Evolutionary conservation across 306 rosid species (phyloP).

Genomic region (Cucumis sativus): Cucumber_9930_V3 NC_026655.2:17133501-17134000

Average conservation of each 20-base stretch:
- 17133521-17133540: constrained; percentile 56
- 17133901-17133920: constrained; percentile 66
- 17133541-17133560: constrained; percentile 73
- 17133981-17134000: constrained; percentile 62
- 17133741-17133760: constrained; percentile 51
- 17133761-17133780: constrained; percentile 57
- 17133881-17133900: constrained; percentile 48
- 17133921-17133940: constrained; percentile 70
- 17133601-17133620: constrained; percentile 62
- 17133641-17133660: constrained; percentile 76
- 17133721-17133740: constrained; percentile 76
- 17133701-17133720: constrained; percentile 59
- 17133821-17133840: constrained; percentile 59
- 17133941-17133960: constrained; percentile 78
- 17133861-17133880: constrained; percentile 94
- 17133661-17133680: constrained; percentile 84
- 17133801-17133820: constrained; percentile 79
- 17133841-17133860: constrained; percentile 78
- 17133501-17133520: constrained; percentile 35
- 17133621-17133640: constrained; percentile 72
- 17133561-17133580: constrained; percentile 66
- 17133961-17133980: constrained; percentile 89
- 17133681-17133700: constrained; percentile 48
- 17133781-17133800: constrained; percentile 97
- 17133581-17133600: constrained; percentile 58